A percentile compares a stretch with the other conserved stretches of the same genome.
These are phyloP conservation scores for Stentor coeruleus DNA, from an alignment of 73 alveolate genomes.

Conservation along the genomic window DNA sequence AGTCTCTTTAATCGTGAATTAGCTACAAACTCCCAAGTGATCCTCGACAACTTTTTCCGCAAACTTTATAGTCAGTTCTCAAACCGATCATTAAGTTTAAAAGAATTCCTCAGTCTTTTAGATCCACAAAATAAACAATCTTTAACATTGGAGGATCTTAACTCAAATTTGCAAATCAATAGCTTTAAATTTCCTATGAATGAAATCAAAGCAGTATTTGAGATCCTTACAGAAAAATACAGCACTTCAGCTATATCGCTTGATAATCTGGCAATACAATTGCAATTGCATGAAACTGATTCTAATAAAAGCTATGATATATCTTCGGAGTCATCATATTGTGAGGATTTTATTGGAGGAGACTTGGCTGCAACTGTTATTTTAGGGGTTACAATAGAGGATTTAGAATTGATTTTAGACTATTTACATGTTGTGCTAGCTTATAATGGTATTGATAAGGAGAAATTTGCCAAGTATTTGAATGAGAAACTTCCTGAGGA, in stretches of 20 bases:
- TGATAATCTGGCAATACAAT: neutral
- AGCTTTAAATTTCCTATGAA: neutral
- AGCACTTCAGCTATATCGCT: neutral
- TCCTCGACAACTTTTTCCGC: neutral
- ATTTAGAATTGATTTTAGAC: neutral
- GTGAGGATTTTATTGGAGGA: neutral
- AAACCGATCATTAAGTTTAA: neutral
- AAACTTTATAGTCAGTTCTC: neutral
- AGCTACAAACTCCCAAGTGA: neutral
- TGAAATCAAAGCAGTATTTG: neutral
- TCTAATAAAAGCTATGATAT: neutral
- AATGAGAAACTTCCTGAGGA: neutral
- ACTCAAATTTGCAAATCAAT: no score
- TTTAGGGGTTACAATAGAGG: neutral
- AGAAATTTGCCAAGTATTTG: neutral
- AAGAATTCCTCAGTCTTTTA: neutral
- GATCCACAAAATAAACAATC: neutral
- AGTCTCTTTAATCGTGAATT: neutral
- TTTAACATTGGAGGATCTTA: neutral
- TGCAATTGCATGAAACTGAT: neutral
- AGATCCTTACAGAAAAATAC: neutral
- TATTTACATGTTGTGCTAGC: neutral
- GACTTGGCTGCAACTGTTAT: neutral
- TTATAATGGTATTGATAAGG: neutral
- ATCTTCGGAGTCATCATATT: neutral